phyloP scores from a whole-genome alignment of 73 alveolate genomes.

The Paraurostyla sp. region DNA sequence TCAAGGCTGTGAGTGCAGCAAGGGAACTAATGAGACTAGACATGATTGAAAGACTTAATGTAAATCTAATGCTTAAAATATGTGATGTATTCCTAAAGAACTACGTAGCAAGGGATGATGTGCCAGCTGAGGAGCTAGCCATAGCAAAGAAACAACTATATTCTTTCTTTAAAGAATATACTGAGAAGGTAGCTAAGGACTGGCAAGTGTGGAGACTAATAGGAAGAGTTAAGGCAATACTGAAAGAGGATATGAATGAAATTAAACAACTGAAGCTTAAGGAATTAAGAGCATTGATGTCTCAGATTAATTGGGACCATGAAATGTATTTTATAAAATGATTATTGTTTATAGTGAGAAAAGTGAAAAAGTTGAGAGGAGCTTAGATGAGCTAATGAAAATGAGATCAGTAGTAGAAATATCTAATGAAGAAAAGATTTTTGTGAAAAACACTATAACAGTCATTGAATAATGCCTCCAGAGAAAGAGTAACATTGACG shows the following conservation, averaged over 20 bases:
- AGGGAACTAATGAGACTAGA: slow-evolving; percentile 49
- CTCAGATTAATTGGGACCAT: slow-evolving; percentile 67
- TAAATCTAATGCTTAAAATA: slow-evolving; percentile 48
- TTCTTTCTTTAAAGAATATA: slow-evolving; percentile 49
- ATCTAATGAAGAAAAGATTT: slow-evolving; percentile 28
- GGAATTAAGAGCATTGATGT: slow-evolving; percentile 51
- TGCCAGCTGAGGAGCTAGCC: slow-evolving; percentile 11
- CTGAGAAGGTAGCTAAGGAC: slow-evolving; percentile 46
- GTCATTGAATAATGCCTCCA: neutral
- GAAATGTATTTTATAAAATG: slow-evolving; percentile 6
- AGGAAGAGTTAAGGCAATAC: slow-evolving; percentile 55
- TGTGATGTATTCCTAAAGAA: slow-evolving; percentile 67
- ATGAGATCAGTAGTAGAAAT: slow-evolving; percentile 1
- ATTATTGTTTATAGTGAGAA: slow-evolving; percentile 28
- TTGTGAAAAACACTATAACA: neutral
- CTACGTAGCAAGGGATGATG: slow-evolving; percentile 8
- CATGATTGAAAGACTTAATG: slow-evolving; percentile 57
- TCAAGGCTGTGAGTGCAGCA: slow-evolving; percentile 67
- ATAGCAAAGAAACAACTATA: slow-evolving; percentile 23
- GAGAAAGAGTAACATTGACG: slow-evolving; percentile 8
- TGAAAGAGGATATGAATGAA: slow-evolving; percentile 55
- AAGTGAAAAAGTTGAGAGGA: slow-evolving; percentile 65
- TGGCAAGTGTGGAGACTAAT: slow-evolving; percentile 65
- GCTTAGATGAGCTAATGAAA: slow-evolving; percentile 42
- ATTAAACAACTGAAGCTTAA: slow-evolving; percentile 64